Conservation (phyloP, 345 rosid species). For the Camelina hispida region DNA sequence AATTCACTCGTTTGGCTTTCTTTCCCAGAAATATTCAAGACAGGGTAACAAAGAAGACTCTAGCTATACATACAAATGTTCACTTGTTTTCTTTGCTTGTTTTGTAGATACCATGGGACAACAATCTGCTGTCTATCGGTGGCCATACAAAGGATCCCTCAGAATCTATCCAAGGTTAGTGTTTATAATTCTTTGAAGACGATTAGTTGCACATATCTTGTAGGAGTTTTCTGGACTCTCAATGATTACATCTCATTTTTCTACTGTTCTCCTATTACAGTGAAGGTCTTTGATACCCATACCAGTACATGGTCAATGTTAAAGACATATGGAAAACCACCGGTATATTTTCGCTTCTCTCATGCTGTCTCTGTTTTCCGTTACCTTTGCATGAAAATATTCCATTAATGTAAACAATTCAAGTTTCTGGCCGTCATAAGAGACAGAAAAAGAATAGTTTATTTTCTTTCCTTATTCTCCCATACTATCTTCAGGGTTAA, state of each 20-base stretch:
- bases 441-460: slow-evolving; percentile 8
- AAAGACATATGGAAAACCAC: slow-evolving; percentile 96
- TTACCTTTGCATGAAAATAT: slow-evolving; percentile 32
- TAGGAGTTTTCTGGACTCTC: slow-evolving; percentile 18
- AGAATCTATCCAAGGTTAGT: slow-evolving; percentile 81
- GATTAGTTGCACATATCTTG: slow-evolving; percentile 16
- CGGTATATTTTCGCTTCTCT: slow-evolving; percentile 64
- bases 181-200: neutral
- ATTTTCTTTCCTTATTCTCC: slow-evolving; percentile 16
- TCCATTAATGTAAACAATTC: slow-evolving; percentile 15
- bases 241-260: slow-evolving; percentile 24
- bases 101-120: slow-evolving; percentile 85
- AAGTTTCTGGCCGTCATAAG: neutral
- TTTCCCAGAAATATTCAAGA: slow-evolving; percentile 26
- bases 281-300: slow-evolving; percentile 83
- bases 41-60: slow-evolving; percentile 37
- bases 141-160: slow-evolving; percentile 96
- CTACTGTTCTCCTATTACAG: slow-evolving; percentile 54
- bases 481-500: slow-evolving; percentile 11
- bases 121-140: slow-evolving; percentile 87
- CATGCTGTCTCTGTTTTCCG: slow-evolving; percentile 15
- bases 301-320: slow-evolving; percentile 79
- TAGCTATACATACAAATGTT: slow-evolving; percentile 24
- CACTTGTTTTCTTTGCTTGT: slow-evolving; percentile 33
- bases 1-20: slow-evolving; percentile 23